A percentile compares a stretch with the other conserved stretches of the same genome.
These are phyloP conservation scores for Pterocarpus macrocarpus DNA, from an alignment of 306 rosid genomes.

Conservation along the genomic window DNA sequence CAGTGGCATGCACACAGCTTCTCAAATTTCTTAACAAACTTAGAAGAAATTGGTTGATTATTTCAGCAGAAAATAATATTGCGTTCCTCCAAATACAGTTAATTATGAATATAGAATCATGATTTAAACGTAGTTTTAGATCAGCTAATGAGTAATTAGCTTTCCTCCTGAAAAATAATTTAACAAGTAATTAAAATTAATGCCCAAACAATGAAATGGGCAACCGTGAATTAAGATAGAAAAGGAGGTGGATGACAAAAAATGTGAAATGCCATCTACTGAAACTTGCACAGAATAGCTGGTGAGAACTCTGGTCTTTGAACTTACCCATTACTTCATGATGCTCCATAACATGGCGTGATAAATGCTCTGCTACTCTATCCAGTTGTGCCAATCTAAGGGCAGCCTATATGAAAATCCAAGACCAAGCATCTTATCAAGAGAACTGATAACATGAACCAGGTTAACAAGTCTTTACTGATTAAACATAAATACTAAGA, in stretches of 20 bases:
- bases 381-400: conserved; percentile 92
- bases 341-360: conserved; percentile 94
- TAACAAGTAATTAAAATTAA: too few relatives aligned
- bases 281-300: conserved; percentile 22
- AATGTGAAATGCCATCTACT: conserved; percentile 27
- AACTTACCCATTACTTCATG: conserved; percentile 99
- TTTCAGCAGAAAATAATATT: conserved; percentile 33
- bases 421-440: conserved; percentile 40
- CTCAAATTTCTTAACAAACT: conserved; percentile 22
- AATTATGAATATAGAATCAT: conserved; percentile 29
- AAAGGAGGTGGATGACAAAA: conserved; percentile 26
- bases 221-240: conserved; percentile 31
- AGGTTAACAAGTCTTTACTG: neutral
- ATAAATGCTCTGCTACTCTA: conserved; percentile 85
- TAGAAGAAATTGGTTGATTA: conserved; percentile 28
- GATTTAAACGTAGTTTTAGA: conserved; percentile 20
- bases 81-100: conserved; percentile 39
- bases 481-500: too few relatives aligned
- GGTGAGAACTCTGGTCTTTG: conserved; percentile 37
- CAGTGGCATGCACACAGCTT: conserved; percentile 29
- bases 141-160: conserved; percentile 34
- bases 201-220: conserved; percentile 8
- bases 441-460: conserved; percentile 27
- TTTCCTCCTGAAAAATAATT: neutral
- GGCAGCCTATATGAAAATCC: conserved; percentile 68